Base-by-base conservation (phyloP, 1,284 basidiomycete species). In the Naganishia liquefaciens region DNA sequence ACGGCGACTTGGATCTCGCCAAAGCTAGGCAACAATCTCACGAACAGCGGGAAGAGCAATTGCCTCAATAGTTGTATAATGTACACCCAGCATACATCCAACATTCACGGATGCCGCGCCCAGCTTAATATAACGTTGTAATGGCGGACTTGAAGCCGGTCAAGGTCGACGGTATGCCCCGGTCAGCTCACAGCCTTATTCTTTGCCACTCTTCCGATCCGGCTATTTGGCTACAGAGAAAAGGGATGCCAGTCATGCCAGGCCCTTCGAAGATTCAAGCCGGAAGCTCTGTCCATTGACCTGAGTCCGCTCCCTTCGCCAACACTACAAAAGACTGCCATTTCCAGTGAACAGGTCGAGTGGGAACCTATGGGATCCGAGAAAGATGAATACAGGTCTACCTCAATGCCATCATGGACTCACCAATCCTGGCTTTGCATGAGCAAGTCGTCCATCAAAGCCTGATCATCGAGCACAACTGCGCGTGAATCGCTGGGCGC, bases 341-440 rank as follows among this genome's bases (percentile, higher is more conserved):
- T 25, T 60, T 23, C 37, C 57, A 5, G 46, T 50, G 21, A 60
- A 60, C 30, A 60, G 28, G 46, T 60, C 57, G 6, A 60, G 57
- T 17, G 57, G 57, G 46, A 60, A 60, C 57, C 57, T 60, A 42
- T 3, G 10, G 9, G 46, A 17, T 10, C 19, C 13, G 21, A 27
- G 40, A 30, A 28, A 19, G 23, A 23, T 60, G 46, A 50, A 17
- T 37, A 28, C 17, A 13, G 11, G 23, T 37, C 27, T 21, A 17
- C 23, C 30, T 21, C 33, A n/a, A 10, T 5, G 2, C 10, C 17
- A 21, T 5, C 5, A n/a, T 30, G 40, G 11, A 50, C 57, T 25
- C 40, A 60, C 57, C 57, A 60, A 27, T 60, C 57, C 27, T 60
- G 57, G 15, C 46, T 50, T 19, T 60, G 57, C 21, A 58, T 25